Evolutionary conservation across 1,139 yeast genomes (phyloP), one percentile per base, ranked within the genome.

Genomic region (Maudiozyma humilis): DNA sequence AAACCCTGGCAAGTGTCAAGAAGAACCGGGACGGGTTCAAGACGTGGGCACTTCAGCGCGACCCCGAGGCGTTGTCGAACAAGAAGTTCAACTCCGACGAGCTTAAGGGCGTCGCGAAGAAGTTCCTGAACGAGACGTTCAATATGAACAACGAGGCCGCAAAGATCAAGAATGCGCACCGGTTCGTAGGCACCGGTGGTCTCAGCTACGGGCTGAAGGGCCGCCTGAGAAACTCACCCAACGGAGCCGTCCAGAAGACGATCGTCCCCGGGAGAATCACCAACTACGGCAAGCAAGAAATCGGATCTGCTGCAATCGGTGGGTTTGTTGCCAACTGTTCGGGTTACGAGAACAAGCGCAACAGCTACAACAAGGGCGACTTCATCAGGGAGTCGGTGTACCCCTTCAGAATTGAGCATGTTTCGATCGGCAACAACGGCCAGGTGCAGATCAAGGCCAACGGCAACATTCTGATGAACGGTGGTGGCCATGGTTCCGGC

Each of bases 261-360:
- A 69, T 81, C 32, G 80, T 78, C 13, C 83, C 84, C 14, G 95
- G 93, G 49, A 79, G 96, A 68, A 66, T 76, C 38, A 68, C 82
- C 34, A 72, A 69, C 41, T 65, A 60, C 23, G 62, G 60, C 32
- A 42, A 42, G 20, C 36, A 34, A 16, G 42, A 42, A 16, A 20
- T 39, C 15, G 38, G 38, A n/a, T 72, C 71, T 42, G 81, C 79
- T 25, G 89, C 86, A 7, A 70, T 82, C 51, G 93, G 84, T 56
- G 95, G 95, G n/a, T 82, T 84, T 52, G 71, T 81, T 36, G 79
- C 65, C 2, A 52, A 68, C 59, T 56, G 56, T 1, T 53, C 54
- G 17, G 55, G 58, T 14, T 49, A 54, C 17, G 53, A 54, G 44
- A 50, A 55, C 14, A 55, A 56, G 27, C 55, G 53, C 40, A 47